phyloP scores from a whole-genome alignment of 331 rosid species.

The Phaseolus coccineus region DNA sequence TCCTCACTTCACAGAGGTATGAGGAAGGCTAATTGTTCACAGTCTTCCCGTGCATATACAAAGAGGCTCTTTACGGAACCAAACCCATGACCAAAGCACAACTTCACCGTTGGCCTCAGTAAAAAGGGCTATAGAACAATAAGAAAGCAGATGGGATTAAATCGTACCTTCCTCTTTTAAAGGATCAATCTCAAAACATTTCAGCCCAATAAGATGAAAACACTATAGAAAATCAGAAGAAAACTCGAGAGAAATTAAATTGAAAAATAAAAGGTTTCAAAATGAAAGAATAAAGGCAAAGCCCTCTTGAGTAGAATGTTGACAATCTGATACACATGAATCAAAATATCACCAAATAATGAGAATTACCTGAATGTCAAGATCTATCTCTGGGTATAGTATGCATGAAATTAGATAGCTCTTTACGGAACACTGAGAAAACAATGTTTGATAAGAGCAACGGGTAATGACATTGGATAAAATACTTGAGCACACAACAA shows the following conservation, averaged over 20 bases:
- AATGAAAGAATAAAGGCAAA: neutral
- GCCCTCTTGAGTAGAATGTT: slow-evolving; percentile 28
- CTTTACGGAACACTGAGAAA: slow-evolving; percentile 12
- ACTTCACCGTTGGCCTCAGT: too few relatives aligned
- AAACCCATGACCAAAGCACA: too few relatives aligned
- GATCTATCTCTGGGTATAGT: neutral
- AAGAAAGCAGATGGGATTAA: neutral
- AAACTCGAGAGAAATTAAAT: slow-evolving; percentile 11
- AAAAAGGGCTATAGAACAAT: neutral
- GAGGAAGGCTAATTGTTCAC: too few relatives aligned
- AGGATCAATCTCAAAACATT: slow-evolving; percentile 1
- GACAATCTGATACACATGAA: slow-evolving; percentile 3
- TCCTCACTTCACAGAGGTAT: too few relatives aligned
- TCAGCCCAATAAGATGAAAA: slow-evolving; percentile 13
- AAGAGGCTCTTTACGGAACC: too few relatives aligned
- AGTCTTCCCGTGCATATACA: too few relatives aligned
- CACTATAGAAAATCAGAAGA: neutral
- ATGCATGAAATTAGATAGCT: slow-evolving; percentile 14
- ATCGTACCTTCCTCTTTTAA: slow-evolving; percentile 16
- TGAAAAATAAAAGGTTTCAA: neutral
- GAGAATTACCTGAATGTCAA: slow-evolving; percentile 26
- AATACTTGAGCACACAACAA: neutral
- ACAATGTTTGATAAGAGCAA: slow-evolving; percentile 26
- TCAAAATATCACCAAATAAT: slow-evolving; percentile 3
- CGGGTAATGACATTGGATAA: neutral